Percentiles rank a stretch among this genome's conserved stretches.
Conservation (phyloP, 345 rosid species). For the Gossypium bickii region DNA sequence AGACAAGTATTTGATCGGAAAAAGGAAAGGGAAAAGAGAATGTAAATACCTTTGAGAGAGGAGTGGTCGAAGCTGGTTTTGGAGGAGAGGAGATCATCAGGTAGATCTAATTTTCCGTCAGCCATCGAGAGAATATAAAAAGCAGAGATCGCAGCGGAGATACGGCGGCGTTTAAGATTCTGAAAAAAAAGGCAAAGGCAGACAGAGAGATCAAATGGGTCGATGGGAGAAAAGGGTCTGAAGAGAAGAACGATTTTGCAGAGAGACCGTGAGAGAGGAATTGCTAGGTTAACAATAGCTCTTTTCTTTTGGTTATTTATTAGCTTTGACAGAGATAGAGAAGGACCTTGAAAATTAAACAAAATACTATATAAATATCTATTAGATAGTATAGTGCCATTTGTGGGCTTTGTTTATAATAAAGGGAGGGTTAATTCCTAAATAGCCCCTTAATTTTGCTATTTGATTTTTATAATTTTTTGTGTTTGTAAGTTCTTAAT, state of each 20-base stretch:
- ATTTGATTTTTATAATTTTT: no score
- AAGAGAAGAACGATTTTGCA: not conserved
- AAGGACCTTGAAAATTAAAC: not conserved
- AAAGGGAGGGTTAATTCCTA: no score
- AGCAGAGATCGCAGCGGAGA: constrained; percentile 5
- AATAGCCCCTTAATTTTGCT: no score
- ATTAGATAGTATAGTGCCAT: no score
- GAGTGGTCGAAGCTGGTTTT: constrained; percentile 11
- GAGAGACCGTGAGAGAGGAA: constrained; percentile 2
- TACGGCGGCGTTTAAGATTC: not conserved
- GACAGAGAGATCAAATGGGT: not conserved
- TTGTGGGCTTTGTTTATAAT: no score
- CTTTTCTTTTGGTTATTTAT: not conserved
- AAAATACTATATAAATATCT: not conserved
- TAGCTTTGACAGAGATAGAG: not conserved
- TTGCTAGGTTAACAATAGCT: constrained; percentile 15
- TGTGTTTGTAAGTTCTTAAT: no score
- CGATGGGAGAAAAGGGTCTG: not conserved
- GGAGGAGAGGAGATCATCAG: constrained; percentile 28
- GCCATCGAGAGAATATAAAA: constrained; percentile 18
- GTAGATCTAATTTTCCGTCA: constrained; percentile 23
- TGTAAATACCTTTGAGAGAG: constrained; percentile 21
- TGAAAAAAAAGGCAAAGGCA: not conserved
- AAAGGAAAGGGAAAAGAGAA: not conserved
- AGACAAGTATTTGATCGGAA: not conserved